phyloP scores from a whole-genome alignment of 495 filamentous ascomycete species.

The Podospora pseudopauciseta region DNA sequence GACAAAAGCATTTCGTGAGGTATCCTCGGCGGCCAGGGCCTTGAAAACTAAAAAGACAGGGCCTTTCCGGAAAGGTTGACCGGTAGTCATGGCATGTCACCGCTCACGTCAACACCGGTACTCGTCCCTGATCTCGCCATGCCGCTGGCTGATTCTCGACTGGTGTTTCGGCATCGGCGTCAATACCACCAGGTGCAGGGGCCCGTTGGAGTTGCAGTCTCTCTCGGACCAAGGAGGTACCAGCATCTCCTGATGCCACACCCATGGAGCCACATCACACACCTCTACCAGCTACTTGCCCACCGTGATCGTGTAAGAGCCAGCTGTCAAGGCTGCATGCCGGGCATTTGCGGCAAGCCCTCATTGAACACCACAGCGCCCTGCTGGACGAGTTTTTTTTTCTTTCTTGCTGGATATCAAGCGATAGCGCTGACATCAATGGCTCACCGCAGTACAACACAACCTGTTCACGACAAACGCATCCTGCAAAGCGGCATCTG shows the following conservation, averaged over 20 bases:
- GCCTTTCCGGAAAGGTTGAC: background rate
- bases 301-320: background rate
- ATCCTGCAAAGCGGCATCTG: no score
- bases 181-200: constrained; percentile 19
- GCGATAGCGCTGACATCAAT: background rate
- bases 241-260: background rate
- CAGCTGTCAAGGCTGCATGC: background rate
- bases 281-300: background rate
- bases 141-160: background rate
- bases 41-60: background rate
- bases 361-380: background rate
- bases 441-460: background rate
- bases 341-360: background rate
- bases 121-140: background rate
- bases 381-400: background rate
- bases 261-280: background rate
- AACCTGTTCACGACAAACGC: background rate
- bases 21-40: background rate
- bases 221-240: constrained; percentile 5
- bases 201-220: constrained; percentile 19
- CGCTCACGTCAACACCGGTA: background rate
- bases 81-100: background rate
- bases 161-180: background rate
- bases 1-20: background rate
- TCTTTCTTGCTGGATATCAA: background rate